Evolutionary conservation across 2,329 filamentous ascomycete genomes (phyloP), one percentile per base, ranked within the genome.

Genomic region (Sporothrix brunneoviolacea): DNA sequence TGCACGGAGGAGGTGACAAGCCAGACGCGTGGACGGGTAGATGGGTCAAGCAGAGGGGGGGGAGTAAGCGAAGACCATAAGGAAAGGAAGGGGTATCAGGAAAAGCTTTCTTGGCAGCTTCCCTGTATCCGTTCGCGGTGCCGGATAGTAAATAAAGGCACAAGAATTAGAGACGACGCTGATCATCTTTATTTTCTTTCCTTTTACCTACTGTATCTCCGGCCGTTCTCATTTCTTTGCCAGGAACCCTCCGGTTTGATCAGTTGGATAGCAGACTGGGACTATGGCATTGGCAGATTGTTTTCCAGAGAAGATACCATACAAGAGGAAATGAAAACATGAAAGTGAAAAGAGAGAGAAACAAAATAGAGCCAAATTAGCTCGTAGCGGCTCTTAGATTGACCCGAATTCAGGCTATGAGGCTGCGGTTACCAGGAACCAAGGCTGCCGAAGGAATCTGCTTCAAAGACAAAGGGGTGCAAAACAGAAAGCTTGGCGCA

Each of bases 341-440:
- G 13, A 16, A 30, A 22, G 42, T 10, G 18, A 8, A 19, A 7
- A 27, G 24, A 30, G 18, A 24, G 19, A 5, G 18, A n/a, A n/a
- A n/a, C n/a, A n/a, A n/a, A n/a, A n/a, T n/a, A 27, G 40, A 54
- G 35, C 51, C 52, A 55, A 51, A 57, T 59, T n/a, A n/a, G 55
- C 32, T 18, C 15, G 18, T 24, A 33, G 32, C 49, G 54, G 54
- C 42, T 48, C 40, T 50, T 48, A 57, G 45, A 59, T 58, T 60
- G 54, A 46, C 16, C 50, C 28, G 51, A 24, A 56, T 57, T 60
- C 56, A 60, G 58, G 56, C 58, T 59, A 50, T 57, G 56, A 33
- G 39, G 38, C 12, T 42, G 44, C 51, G 53, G 53, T 53, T 56
- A 47, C 58, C 58, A 58, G 55, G 56, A 56, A 57, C 56, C 56